phyloP scores from a whole-genome alignment of 495 filamentous ascomycete genomes.

The Neurospora sp. region DNA sequence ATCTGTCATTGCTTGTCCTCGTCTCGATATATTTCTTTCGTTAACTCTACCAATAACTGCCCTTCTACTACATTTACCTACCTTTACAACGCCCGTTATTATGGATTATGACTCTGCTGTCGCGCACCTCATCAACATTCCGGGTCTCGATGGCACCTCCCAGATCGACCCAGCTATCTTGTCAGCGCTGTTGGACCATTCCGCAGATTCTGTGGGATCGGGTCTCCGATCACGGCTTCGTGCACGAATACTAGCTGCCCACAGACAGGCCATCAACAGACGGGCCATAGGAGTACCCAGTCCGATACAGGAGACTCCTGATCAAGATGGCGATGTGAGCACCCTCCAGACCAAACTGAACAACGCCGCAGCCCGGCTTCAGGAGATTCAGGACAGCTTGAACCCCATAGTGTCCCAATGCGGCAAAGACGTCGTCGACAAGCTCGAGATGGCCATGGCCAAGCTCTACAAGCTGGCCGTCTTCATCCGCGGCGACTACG shows the following conservation, averaged over 20 bases:
- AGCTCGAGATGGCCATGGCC: slow-evolving; percentile 1
- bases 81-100: not conserved
- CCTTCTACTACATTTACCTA: not conserved
- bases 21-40: not conserved
- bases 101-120: too few relatives aligned
- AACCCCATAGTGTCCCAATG: not conserved
- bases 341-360: not conserved
- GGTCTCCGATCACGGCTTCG: too few relatives aligned
- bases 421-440: not conserved
- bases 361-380: not conserved
- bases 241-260: too few relatives aligned
- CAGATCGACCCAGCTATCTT: not conserved
- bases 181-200: not conserved
- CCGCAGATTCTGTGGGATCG: too few relatives aligned
- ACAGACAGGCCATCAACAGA: not conserved
- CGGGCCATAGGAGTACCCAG: not conserved
- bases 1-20: not conserved
- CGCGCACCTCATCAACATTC: too few relatives aligned
- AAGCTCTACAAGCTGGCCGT: slow-evolving; percentile 1
- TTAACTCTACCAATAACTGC: not conserved
- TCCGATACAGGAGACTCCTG: not conserved
- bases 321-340: not conserved
- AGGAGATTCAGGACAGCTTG: not conserved
- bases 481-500: slow-evolving; percentile 3
- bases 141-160: too few relatives aligned